Evolutionary conservation across 129 eudicot species (phyloP).

Genomic region (Escallonia herrerae): DNA sequence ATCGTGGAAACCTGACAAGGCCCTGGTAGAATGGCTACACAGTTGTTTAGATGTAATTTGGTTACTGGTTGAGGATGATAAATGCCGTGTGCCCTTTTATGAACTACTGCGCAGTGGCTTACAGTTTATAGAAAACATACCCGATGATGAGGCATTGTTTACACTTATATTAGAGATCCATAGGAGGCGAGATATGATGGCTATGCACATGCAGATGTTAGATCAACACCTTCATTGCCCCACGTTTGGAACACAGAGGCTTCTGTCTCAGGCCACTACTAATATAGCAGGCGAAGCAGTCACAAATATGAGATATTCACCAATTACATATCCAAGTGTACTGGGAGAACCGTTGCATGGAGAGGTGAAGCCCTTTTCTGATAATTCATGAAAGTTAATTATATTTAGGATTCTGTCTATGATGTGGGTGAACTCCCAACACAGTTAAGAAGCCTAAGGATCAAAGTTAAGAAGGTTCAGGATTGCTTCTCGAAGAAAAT

Average conservation of each 20-base stretch:
- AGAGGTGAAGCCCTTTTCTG: slow-evolving; percentile 57
- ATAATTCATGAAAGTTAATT: neutral
- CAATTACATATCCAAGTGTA: slow-evolving; percentile 96
- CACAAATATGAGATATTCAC: slow-evolving; percentile 78
- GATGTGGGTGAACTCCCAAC: too few relatives aligned
- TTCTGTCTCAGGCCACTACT: slow-evolving; percentile 65
- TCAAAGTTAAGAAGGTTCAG: too few relatives aligned
- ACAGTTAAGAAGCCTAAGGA: too few relatives aligned
- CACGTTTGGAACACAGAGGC: slow-evolving; percentile 82
- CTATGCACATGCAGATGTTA: slow-evolving; percentile 96
- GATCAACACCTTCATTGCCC: slow-evolving; percentile 99
- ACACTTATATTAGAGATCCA: slow-evolving; percentile 95
- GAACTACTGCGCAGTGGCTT: slow-evolving; percentile 81
- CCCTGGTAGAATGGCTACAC: slow-evolving; percentile 81
- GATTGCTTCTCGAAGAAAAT: too few relatives aligned
- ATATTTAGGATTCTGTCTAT: too few relatives aligned
- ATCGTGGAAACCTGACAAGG: slow-evolving; percentile 73
- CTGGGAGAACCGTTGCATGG: slow-evolving; percentile 99
- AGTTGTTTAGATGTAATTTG: slow-evolving; percentile 90
- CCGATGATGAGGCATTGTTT: slow-evolving; percentile 91
- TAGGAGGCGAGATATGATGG: slow-evolving; percentile 92
- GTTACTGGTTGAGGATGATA: slow-evolving; percentile 82
- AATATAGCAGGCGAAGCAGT: slow-evolving; percentile 62
- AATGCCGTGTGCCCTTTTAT: slow-evolving; percentile 92
- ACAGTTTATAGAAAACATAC: slow-evolving; percentile 83